Evolutionary conservation across 305 asterid genomes (phyloP).

Genomic region (Fraxinus angustifolia): DNA sequence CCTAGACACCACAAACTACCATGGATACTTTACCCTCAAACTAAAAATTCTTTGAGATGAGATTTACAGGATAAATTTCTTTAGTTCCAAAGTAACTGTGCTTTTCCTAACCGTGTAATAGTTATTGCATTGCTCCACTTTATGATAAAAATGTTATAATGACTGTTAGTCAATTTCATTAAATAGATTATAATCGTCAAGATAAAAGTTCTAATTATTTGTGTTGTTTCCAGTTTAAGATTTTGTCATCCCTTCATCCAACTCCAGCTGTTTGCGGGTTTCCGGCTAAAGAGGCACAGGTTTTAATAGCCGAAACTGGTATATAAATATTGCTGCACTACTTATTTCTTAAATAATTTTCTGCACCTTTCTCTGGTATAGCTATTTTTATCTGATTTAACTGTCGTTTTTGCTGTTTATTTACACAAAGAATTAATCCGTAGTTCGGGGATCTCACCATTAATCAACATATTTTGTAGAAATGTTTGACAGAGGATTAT

Average conservation of each 20-base stretch:
- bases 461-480: constrained; percentile 42
- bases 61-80: not conserved
- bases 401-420: not conserved
- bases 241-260: constrained; percentile 87
- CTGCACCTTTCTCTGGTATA: not conserved
- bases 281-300: constrained; percentile 81
- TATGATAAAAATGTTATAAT: not conserved
- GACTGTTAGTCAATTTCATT: not conserved
- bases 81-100: not conserved
- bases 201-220: constrained; percentile 16
- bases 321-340: constrained; percentile 13
- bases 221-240: constrained; percentile 55
- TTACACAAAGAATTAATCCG: not conserved
- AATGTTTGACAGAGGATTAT: constrained; percentile 94
- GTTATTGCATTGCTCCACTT: not conserved
- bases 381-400: not conserved
- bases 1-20: not conserved
- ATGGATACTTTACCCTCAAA: not conserved
- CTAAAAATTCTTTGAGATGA: not conserved
- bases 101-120: not conserved
- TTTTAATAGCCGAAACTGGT: constrained; percentile 77
- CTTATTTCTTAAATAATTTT: constrained; percentile 2
- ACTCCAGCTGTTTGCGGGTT: constrained; percentile 98
- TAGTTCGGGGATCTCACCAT: not conserved
- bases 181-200: not conserved